phyloP scores from a whole-genome alignment of 2,329 filamentous ascomycete species.

The Fusarium anguioides region DNA sequence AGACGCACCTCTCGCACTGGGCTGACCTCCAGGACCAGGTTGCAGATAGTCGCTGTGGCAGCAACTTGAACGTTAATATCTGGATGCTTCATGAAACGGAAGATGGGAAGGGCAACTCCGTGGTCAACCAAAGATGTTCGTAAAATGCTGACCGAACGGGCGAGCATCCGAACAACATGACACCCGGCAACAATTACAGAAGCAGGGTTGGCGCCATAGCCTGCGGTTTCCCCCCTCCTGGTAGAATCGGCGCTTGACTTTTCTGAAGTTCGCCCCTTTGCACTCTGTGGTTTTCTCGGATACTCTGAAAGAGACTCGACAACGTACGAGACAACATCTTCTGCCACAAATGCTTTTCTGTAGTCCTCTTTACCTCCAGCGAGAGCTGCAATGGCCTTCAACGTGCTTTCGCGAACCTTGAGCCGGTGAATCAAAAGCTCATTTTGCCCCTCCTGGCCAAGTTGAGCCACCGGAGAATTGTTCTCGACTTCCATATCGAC shows the following conservation, averaged over 20 bases:
- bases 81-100: constrained; percentile 77
- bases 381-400: constrained; percentile 85
- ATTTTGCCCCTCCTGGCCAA: constrained; percentile 72
- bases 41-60: constrained; percentile 85
- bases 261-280: constrained; percentile 56
- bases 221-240: constrained; percentile 49
- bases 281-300: constrained; percentile 60
- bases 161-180: constrained; percentile 81
- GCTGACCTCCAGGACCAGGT: constrained; percentile 88
- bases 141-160: constrained; percentile 84
- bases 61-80: constrained; percentile 86
- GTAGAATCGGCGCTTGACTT: constrained; percentile 51
- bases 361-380: constrained; percentile 85
- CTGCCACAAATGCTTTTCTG: constrained; percentile 82
- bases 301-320: constrained; percentile 79
- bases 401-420: constrained; percentile 77
- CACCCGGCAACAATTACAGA: constrained; percentile 87
- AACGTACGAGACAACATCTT: constrained; percentile 83
- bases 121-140: constrained; percentile 90
- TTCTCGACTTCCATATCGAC: constrained; percentile 50
- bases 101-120: constrained; percentile 80
- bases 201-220: constrained; percentile 79
- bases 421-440: constrained; percentile 74
- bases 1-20: constrained; percentile 84
- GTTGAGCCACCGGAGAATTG: constrained; percentile 54